phyloP scores from a whole-genome alignment of 2,329 filamentous ascomycete species.

The Zymoseptoria passerinii region DNA sequence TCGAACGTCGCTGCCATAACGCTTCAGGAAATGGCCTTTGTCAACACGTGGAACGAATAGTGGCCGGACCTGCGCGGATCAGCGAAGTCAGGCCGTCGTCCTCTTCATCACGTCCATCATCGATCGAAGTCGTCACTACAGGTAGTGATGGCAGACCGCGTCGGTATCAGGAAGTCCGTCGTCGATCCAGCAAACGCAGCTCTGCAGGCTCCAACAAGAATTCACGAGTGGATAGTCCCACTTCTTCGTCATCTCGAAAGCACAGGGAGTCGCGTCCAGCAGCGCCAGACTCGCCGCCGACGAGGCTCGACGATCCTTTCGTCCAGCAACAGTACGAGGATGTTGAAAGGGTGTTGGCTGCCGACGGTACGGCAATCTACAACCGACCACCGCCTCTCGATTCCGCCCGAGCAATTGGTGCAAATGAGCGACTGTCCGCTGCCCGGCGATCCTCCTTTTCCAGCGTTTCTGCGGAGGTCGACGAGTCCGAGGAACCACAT shows the following conservation, averaged over 20 bases:
- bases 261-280: slow-evolving; percentile 11
- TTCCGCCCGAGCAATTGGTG: slow-evolving; percentile 12
- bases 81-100: slow-evolving; percentile 16
- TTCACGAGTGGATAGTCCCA: slow-evolving; percentile 14
- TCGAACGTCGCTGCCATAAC: slow-evolving; percentile 16
- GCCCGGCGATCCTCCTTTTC: slow-evolving; percentile 10
- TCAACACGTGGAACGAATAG: slow-evolving; percentile 11
- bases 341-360: slow-evolving; percentile 5
- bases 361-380: slow-evolving; percentile 23
- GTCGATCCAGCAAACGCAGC: slow-evolving; percentile 15
- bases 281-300: slow-evolving; percentile 15
- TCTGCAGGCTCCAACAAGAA: slow-evolving; percentile 8
- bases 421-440: slow-evolving; percentile 11
- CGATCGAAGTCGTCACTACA: slow-evolving; percentile 17
- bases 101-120: slow-evolving; percentile 3
- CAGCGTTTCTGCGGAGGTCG: slow-evolving; percentile 11
- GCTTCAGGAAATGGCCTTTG: slow-evolving; percentile 17
- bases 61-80: slow-evolving; percentile 10
- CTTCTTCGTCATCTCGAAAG: slow-evolving; percentile 12
- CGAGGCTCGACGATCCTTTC: not conserved
- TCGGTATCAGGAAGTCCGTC: slow-evolving; percentile 17
- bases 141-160: slow-evolving; percentile 17
- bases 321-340: not conserved
- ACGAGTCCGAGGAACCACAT: slow-evolving; percentile 6
- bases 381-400: slow-evolving; percentile 14